Percentiles rank a stretch among this genome's conserved stretches.
Evolutionary conservation across 805 yeast species (phyloP).

Genomic region (Candida sakaeoensis): DNA sequence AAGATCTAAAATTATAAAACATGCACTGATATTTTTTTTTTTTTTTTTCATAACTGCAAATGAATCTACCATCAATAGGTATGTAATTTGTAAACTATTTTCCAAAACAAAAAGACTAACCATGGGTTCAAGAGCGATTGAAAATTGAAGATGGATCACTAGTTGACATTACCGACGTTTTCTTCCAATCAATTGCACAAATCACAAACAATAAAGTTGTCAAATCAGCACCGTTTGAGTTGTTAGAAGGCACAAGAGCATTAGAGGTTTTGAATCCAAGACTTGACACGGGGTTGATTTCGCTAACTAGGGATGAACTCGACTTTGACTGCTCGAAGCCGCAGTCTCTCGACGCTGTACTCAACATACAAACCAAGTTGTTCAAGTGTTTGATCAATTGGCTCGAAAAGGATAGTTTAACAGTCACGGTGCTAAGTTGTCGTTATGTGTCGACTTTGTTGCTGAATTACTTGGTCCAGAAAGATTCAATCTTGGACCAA

Average conservation of each 20-base stretch:
- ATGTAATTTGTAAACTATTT: conserved; percentile 2
- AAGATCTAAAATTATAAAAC: too few species aligned
- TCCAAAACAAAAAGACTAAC: neutral
- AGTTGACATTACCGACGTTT: conserved; percentile 55
- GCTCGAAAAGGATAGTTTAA: conserved; percentile 70
- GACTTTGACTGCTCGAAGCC: conserved; percentile 42
- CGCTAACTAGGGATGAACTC: conserved; percentile 41
- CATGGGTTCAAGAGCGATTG: conserved; percentile 8
- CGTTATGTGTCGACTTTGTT: conserved; percentile 64
- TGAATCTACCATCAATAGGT: conserved; percentile 7
- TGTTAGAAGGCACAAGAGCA: conserved; percentile 85
- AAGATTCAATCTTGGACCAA: conserved; percentile 1
- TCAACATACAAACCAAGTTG: conserved; percentile 52
- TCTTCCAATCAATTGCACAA: conserved; percentile 36
- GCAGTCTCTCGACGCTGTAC: conserved; percentile 37
- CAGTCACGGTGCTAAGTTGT: conserved; percentile 77
- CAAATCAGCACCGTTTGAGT: conserved; percentile 55
- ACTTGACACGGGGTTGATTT: conserved; percentile 75
- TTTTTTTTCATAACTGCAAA: neutral
- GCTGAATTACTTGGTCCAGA: conserved; percentile 26
- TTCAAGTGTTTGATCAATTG: conserved; percentile 60
- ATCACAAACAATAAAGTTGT: conserved; percentile 54
- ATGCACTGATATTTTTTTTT: neutral
- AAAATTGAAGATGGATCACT: conserved; percentile 13
- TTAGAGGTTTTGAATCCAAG: conserved; percentile 68